phyloP scores from a whole-genome alignment of 768 basidiomycete species.

The Russula olivacea region DNA sequence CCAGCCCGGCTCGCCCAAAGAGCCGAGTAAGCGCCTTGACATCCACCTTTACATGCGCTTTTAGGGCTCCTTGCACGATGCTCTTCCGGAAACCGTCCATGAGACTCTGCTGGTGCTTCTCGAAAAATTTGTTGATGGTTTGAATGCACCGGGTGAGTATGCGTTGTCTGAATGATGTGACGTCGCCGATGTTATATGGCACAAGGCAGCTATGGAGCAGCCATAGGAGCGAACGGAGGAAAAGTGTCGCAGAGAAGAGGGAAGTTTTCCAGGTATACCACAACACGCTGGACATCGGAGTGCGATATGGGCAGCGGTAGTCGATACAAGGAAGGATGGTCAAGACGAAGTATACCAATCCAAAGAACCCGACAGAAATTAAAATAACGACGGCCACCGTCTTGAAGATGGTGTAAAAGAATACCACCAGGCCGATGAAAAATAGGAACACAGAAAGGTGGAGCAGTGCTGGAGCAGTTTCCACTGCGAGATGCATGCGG shows the following conservation, averaged over 20 bases:
- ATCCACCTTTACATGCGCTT: not conserved
- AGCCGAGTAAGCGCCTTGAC: conserved; percentile 8
- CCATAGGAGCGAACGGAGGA: not conserved
- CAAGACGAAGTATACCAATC: conserved; percentile 10
- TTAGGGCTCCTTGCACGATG: not conserved
- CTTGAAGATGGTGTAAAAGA: conserved; percentile 10
- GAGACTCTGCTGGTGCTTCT: not conserved
- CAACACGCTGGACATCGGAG: conserved; percentile 15
- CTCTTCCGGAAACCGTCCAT: conserved; percentile 1
- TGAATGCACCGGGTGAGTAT: not conserved
- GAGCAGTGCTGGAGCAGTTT: conserved; percentile 28
- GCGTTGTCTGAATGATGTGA: not conserved
- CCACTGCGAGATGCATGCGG: not conserved
- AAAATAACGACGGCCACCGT: conserved; percentile 7
- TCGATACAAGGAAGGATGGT: conserved; percentile 22
- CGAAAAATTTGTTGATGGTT: not conserved
- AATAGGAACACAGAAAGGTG: conserved; percentile 23
- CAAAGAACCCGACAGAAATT: conserved; percentile 5
- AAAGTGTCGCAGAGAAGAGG: not conserved
- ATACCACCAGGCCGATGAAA: conserved; percentile 12
- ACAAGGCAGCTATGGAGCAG: conserved; percentile 1
- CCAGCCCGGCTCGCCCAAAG: not conserved
- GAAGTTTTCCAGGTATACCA: not conserved
- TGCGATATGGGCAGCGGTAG: conserved; percentile 23
- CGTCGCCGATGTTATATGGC: not conserved